Conservation (phyloP, 2,329 filamentous ascomycete genomes). For the Penicillium psychrosexuale region DNA sequence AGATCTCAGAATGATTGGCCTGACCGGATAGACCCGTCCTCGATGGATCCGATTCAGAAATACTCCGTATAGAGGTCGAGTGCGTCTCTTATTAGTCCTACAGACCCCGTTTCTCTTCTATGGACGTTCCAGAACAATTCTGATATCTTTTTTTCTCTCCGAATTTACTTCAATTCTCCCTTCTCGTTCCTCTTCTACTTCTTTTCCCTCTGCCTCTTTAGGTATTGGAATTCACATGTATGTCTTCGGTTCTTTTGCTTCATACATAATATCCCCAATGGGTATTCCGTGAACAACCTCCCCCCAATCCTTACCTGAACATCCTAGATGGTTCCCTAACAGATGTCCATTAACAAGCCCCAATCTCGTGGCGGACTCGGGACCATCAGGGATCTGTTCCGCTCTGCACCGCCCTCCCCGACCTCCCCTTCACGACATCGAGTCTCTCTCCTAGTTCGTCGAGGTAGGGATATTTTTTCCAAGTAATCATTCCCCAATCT, state of each 20-base stretch:
- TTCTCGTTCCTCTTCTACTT: not conserved
- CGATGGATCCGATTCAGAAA: slow-evolving; percentile 25
- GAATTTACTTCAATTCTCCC: not conserved
- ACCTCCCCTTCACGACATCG: slow-evolving; percentile 29
- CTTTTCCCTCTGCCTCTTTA: not conserved
- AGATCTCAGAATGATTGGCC: slow-evolving; percentile 25
- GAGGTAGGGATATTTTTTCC: slow-evolving; percentile 35
- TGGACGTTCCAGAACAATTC: slow-evolving; percentile 20
- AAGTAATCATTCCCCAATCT: slow-evolving; percentile 27
- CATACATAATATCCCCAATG: slow-evolving; percentile 18
- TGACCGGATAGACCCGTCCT: slow-evolving; percentile 28
- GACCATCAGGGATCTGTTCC: slow-evolving; percentile 34
- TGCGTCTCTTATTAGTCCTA: slow-evolving; percentile 1
- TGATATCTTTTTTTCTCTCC: slow-evolving; percentile 1
- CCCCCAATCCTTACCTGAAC: not conserved
- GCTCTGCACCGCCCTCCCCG: slow-evolving; percentile 25
- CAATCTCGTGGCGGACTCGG: slow-evolving; percentile 32
- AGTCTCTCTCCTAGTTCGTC: slow-evolving; percentile 34
- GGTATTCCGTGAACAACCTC: slow-evolving; percentile 3
- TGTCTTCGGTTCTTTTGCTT: slow-evolving; percentile 24
- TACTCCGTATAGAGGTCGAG: slow-evolving; percentile 2
- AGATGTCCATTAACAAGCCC: slow-evolving; percentile 37
- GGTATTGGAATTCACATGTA: slow-evolving; percentile 13
- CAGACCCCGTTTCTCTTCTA: slow-evolving; percentile 10
- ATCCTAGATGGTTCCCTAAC: slow-evolving; percentile 32